Conservation (phyloP, 1,284 basidiomycete species). For the Apiotrichum sp. region DNA sequence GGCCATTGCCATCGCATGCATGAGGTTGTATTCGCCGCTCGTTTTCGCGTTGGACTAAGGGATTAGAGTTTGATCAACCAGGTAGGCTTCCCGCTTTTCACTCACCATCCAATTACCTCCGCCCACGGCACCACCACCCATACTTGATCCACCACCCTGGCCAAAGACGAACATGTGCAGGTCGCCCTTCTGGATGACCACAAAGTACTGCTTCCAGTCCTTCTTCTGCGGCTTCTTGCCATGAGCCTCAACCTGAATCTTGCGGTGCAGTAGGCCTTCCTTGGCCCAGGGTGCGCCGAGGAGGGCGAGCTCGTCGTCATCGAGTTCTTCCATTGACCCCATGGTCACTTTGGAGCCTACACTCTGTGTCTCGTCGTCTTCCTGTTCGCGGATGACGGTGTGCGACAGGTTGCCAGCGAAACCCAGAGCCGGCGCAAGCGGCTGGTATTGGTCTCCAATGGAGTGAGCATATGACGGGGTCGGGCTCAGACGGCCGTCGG, state of each 20-base stretch:
- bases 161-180: slow-evolving; percentile 93
- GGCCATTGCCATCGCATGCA: slow-evolving; percentile 81
- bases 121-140: slow-evolving; percentile 59
- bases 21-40: slow-evolving; percentile 71
- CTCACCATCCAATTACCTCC: slow-evolving; percentile 95
- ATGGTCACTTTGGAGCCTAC: slow-evolving; percentile 57
- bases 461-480: slow-evolving; percentile 82
- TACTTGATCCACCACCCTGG: slow-evolving; percentile 50
- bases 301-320: slow-evolving; percentile 88
- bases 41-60: slow-evolving; percentile 60
- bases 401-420: slow-evolving; percentile 94
- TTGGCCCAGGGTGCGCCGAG: slow-evolving; percentile 97
- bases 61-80: slow-evolving; percentile 3
- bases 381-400: slow-evolving; percentile 91
- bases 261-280: slow-evolving; percentile 88
- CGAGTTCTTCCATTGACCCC: slow-evolving; percentile 52
- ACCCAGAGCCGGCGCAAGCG: slow-evolving; percentile 70
- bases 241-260: slow-evolving; percentile 83
- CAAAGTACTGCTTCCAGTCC: slow-evolving; percentile 87
- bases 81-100: slow-evolving; percentile 15
- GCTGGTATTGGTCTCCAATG: slow-evolving; percentile 55
- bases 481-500: slow-evolving; percentile 75
- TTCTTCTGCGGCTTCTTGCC: slow-evolving; percentile 64
- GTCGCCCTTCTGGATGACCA: slow-evolving; percentile 88
- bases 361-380: slow-evolving; percentile 83